phyloP scores from a whole-genome alignment of 768 basidiomycete genomes.

The Boletales sp. region DNA sequence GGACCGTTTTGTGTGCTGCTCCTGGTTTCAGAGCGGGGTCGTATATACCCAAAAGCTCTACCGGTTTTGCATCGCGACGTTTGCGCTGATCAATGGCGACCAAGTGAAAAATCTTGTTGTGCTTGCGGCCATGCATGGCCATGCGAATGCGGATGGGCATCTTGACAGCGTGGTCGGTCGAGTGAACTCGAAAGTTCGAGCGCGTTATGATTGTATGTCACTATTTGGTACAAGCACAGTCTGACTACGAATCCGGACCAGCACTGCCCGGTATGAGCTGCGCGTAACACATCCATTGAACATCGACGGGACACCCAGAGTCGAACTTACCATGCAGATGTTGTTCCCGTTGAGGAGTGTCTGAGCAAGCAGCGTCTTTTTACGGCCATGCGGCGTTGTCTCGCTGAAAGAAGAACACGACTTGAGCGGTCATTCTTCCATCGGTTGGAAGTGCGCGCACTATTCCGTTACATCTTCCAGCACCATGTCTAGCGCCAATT shows the following conservation, averaged over 20 bases:
- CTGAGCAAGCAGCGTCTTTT: constrained; percentile 79
- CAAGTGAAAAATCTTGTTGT: constrained; percentile 77
- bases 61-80: constrained; percentile 78
- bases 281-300: not conserved
- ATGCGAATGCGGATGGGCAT: constrained; percentile 89
- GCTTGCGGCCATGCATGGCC: constrained; percentile 73
- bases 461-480: constrained; percentile 96
- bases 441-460: constrained; percentile 44
- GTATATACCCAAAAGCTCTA: constrained; percentile 85
- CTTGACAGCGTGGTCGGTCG: not conserved
- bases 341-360: constrained; percentile 93
- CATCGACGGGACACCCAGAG: not conserved
- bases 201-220: constrained; percentile 11
- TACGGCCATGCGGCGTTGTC: constrained; percentile 75
- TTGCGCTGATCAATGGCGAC: constrained; percentile 75
- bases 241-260: constrained; percentile 47
- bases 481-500: constrained; percentile 67
- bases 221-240: constrained; percentile 23
- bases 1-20: constrained; percentile 63
- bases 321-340: constrained; percentile 81
- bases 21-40: constrained; percentile 59
- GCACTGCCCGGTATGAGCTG: constrained; percentile 70
- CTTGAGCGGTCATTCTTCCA: not conserved
- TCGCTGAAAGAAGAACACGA: constrained; percentile 50
- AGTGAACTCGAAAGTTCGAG: not conserved